These are phyloP conservation scores for Laburnicola sp. DNA, from an alignment of 2,329 filamentous ascomycete genomes.

Conservation along the genomic window DNA sequence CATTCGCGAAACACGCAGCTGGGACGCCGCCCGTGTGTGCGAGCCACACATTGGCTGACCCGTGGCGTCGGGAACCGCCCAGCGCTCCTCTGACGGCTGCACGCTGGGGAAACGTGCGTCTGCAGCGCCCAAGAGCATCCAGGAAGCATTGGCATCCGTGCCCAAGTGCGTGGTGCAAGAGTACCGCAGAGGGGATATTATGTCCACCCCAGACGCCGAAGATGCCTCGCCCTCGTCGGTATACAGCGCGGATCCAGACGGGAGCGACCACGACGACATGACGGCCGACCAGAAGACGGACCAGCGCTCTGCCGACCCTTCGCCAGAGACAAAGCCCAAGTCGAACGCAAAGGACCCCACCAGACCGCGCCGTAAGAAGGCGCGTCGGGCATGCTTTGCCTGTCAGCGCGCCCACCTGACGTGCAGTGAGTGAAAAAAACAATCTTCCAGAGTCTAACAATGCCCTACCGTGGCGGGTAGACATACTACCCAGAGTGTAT, in stretches of 20 bases:
- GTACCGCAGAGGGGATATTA: conserved; percentile 47
- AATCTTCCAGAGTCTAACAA: neutral
- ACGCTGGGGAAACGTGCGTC: conserved; percentile 48
- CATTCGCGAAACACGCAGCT: conserved; percentile 46
- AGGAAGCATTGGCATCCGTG: neutral
- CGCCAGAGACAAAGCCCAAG: conserved; percentile 36
- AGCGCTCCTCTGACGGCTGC: conserved; percentile 45
- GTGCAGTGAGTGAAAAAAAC: conserved; percentile 83
- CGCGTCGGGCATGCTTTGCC: conserved; percentile 89
- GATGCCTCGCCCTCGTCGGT: conserved; percentile 54
- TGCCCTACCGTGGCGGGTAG: neutral
- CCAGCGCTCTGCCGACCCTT: conserved; percentile 43
- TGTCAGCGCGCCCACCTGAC: conserved; percentile 97
- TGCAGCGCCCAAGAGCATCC: neutral
- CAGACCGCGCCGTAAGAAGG: conserved; percentile 91
- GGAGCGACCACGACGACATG: conserved; percentile 46
- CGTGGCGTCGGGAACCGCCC: conserved; percentile 39
- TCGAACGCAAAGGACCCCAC: conserved; percentile 80
- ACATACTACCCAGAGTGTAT: neutral
- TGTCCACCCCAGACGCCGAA: conserved; percentile 53
- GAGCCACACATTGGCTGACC: conserved; percentile 43
- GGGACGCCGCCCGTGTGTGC: conserved; percentile 41
- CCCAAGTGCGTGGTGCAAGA: conserved; percentile 24
- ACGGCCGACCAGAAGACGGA: conserved; percentile 48
- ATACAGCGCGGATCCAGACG: conserved; percentile 48